Percentiles rank a stretch among this genome's conserved stretches.
phyloP scores from a whole-genome alignment of 1,139 yeast genomes.

The Pichia kudriavzevii region DNA sequence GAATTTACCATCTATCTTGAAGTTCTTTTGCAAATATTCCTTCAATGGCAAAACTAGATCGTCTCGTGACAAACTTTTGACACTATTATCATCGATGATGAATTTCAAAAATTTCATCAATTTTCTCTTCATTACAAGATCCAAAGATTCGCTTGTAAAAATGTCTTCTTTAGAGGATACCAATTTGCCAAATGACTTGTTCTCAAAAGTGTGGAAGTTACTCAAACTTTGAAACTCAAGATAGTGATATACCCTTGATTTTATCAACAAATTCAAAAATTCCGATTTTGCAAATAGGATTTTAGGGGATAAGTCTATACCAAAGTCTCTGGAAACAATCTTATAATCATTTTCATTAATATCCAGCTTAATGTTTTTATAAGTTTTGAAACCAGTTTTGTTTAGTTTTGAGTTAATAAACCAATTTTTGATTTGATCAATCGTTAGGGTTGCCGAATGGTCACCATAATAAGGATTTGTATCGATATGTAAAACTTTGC shows the following conservation, averaged over 20 bases:
- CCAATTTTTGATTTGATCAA: slow-evolving; percentile 81
- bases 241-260: slow-evolving; percentile 83
- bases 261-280: slow-evolving; percentile 65
- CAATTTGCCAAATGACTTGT: slow-evolving; percentile 80
- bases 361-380: slow-evolving; percentile 58
- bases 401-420: slow-evolving; percentile 51
- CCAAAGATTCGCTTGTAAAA: slow-evolving; percentile 78
- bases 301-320: slow-evolving; percentile 85
- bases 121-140: slow-evolving; percentile 69
- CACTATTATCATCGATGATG: slow-evolving; percentile 46
- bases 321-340: slow-evolving; percentile 64
- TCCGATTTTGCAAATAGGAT: slow-evolving; percentile 85
- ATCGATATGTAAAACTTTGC: slow-evolving; percentile 83
- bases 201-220: slow-evolving; percentile 85
- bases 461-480: slow-evolving; percentile 82
- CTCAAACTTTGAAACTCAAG: slow-evolving; percentile 86
- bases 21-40: slow-evolving; percentile 44
- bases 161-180: slow-evolving; percentile 85
- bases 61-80: not conserved
- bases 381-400: slow-evolving; percentile 35
- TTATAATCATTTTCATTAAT: slow-evolving; percentile 51
- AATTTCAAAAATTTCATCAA: slow-evolving; percentile 92
- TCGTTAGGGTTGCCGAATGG: slow-evolving; percentile 72
- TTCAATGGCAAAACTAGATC: slow-evolving; percentile 31
- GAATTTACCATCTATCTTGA: slow-evolving; percentile 67